phyloP scores from a whole-genome alignment of 441 rosid species.

The Bruguiera hainesii region DNA sequence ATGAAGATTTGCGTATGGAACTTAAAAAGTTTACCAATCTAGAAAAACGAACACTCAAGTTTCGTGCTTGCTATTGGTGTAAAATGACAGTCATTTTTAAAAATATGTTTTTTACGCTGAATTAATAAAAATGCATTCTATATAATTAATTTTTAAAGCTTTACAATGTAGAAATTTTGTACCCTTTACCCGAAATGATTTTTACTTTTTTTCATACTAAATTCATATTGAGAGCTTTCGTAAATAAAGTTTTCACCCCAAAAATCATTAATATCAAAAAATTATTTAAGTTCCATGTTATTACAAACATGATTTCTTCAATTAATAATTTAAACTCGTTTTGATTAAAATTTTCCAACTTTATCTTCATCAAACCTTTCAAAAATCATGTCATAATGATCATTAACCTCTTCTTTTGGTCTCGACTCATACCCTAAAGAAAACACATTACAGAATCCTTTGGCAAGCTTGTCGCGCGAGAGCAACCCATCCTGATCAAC shows the following conservation, averaged over 20 bases:
- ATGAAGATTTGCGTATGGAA: too few species aligned
- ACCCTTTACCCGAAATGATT: too few species aligned
- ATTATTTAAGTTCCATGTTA: constrained; percentile 40
- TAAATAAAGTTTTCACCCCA: constrained; percentile 37
- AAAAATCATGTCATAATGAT: constrained; percentile 13
- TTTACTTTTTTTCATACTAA: too few species aligned
- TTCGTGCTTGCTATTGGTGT: too few species aligned
- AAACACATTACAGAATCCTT: constrained; percentile 20
- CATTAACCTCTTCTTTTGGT: constrained; percentile 1
- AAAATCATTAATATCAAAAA: constrained; percentile 37
- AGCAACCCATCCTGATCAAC: constrained; percentile 24
- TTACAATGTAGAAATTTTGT: too few species aligned
- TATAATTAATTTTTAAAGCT: too few species aligned
- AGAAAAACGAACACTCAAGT: too few species aligned
- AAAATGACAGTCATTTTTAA: too few species aligned
- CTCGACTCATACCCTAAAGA: constrained; percentile 14
- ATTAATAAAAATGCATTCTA: too few species aligned
- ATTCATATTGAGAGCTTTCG: constrained; percentile 46
- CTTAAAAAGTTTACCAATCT: too few species aligned
- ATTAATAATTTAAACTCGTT: constrained; percentile 24
- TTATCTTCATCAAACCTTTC: constrained; percentile 31
- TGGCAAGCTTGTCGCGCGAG: constrained; percentile 6
- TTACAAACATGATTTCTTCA: constrained; percentile 37
- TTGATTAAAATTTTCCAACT: constrained; percentile 21
- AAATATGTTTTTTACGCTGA: too few species aligned